Evolutionary conservation across 169 alveolate genomes (phyloP).

Genomic region (Prorocentrum cordatum): DNA sequence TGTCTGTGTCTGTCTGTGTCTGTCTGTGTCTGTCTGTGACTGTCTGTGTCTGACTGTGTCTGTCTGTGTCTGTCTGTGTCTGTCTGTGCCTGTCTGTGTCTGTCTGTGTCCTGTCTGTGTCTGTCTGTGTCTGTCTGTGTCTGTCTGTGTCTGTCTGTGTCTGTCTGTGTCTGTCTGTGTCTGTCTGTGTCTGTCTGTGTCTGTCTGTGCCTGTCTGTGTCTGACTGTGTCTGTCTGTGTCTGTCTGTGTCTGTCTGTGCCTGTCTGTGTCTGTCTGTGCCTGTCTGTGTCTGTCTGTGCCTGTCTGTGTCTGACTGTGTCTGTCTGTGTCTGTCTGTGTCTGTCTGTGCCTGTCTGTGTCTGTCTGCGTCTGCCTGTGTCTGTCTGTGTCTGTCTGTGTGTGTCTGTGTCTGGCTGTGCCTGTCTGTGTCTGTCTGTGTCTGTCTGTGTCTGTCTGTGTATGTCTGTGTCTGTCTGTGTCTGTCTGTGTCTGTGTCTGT

Average conservation of each 20-base stretch:
- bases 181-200: neutral
- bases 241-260: neutral
- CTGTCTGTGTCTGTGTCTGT: neutral
- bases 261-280: neutral
- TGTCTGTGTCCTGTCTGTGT: neutral
- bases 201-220: neutral
- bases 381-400: neutral
- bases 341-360: conserved; percentile 5
- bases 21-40: neutral
- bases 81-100: neutral
- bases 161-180: neutral
- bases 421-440: conserved; percentile 9
- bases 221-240: neutral
- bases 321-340: neutral
- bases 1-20: neutral
- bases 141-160: neutral
- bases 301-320: neutral
- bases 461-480: conserved; percentile 7
- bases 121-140: neutral
- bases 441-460: conserved; percentile 5
- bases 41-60: neutral
- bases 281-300: neutral
- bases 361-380: neutral
- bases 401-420: conserved; percentile 14
- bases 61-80: neutral